Conservation (phyloP, 306 rosid genomes). For the Lathyrus sativus region DNA sequence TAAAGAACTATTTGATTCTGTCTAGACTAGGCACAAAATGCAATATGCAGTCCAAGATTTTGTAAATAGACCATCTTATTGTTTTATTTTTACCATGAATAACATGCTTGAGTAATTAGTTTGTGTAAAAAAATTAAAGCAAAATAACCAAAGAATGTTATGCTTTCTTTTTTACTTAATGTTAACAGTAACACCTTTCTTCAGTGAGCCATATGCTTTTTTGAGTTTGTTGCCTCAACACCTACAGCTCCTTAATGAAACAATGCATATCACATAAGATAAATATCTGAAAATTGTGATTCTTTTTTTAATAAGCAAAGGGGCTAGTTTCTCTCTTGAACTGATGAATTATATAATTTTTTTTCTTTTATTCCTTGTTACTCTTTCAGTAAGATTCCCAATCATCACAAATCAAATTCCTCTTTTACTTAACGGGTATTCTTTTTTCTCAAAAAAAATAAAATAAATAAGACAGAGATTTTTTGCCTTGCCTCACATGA, state of each 20-base stretch:
- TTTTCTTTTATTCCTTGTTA: not conserved
- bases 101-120: no score
- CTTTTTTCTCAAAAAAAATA: not conserved
- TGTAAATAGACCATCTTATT: no score
- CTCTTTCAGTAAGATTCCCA: no score
- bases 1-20: no score
- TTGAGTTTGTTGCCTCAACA: not conserved
- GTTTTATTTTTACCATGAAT: no score
- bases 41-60: no score
- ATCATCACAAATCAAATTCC: no score
- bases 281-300: constrained; percentile 10
- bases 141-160: constrained; percentile 15
- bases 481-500: not conserved
- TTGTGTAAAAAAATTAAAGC: not conserved
- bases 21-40: no score
- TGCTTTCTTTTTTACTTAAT: not conserved
- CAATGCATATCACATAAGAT: constrained; percentile 9
- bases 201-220: not conserved
- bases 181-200: not conserved
- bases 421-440: no score
- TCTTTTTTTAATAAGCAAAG: constrained; percentile 2
- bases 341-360: not conserved
- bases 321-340: constrained; percentile 15
- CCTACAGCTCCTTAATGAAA: not conserved
- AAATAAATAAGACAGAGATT: not conserved